Base-by-base conservation (phyloP, 257 asterid species). In the Solanum sitiens region DNA sequence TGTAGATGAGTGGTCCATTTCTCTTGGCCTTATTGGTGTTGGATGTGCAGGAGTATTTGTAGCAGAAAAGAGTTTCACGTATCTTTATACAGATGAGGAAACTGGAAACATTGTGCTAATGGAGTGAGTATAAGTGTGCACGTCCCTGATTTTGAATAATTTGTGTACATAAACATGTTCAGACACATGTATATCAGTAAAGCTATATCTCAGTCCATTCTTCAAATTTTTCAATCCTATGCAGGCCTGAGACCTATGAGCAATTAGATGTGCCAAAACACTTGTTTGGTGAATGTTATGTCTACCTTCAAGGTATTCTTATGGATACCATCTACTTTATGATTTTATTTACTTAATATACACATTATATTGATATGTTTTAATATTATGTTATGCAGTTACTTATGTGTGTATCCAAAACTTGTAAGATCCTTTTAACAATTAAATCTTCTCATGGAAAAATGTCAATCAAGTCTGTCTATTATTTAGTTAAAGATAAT, bases 1-100 rank as follows among this genome's bases (percentile, higher is more conserved):
- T 47, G 44, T 80, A 30, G 70, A 80, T 50, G 85, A 80, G 11
- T 47, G 18, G 27, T 21, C 30, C 30, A 30, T 47, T 80, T 80
- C 68, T 32, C 44, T 45, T 80, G 68, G 35, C 79, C 7, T 25
- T 91, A 68, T 50, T 50, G 65, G 63, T 73, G 85, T 87, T 33
- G 40, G 50, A 76, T 89, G 53, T 94, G 90, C 99, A 97, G 99
- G 89, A 93, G 94, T 96, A 59, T 93, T 53, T 91, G 99, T 94
- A 85, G 91, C 91, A 89, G 98, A 93, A 90, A 96, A 92, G 92
- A 86, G 92, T 92, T 91, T 89, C 21, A 87, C 90, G 7, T 96
- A 97, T 91, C 96, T 95, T 79, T 97, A 95, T 90, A 94, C 98
- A 8, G 99, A 97, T 83, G 98, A 95, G 84, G 99, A 95, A 86